These are phyloP conservation scores for Purpureocillium lavendulum DNA, from an alignment of 2,329 filamentous ascomycete species.

Conservation along the genomic window DNA sequence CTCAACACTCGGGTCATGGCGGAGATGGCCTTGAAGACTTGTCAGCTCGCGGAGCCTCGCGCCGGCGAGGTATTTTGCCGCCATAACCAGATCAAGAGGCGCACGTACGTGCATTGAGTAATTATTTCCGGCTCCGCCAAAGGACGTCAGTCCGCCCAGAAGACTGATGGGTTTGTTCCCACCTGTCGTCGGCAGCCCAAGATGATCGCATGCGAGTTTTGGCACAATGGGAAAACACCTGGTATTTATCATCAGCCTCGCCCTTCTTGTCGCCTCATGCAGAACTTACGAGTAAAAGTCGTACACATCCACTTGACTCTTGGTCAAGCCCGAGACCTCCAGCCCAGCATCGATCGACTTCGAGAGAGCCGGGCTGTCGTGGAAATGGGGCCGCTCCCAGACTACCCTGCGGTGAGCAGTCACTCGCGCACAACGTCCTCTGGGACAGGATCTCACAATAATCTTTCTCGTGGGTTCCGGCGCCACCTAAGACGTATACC, in stretches of 20 bases:
- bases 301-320: slow-evolving; percentile 47
- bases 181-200: slow-evolving; percentile 40
- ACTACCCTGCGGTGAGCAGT: slow-evolving; percentile 27
- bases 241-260: background rate
- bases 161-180: slow-evolving; percentile 47
- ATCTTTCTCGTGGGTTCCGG: slow-evolving; percentile 48
- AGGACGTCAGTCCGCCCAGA: slow-evolving; percentile 58
- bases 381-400: slow-evolving; percentile 52
- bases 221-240: slow-evolving; percentile 64
- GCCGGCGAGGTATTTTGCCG: background rate
- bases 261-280: background rate
- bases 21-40: slow-evolving; percentile 27
- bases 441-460: slow-evolving; percentile 32
- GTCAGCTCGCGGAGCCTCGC: background rate
- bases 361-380: slow-evolving; percentile 49
- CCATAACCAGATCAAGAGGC: too few species aligned
- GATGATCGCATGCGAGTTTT: slow-evolving; percentile 54
- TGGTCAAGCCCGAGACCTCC: slow-evolving; percentile 32
- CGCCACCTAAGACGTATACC: slow-evolving; percentile 57
- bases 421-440: background rate
- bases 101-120: slow-evolving; percentile 56
- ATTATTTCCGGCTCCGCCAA: slow-evolving; percentile 64
- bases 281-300: slow-evolving; percentile 52
- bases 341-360: slow-evolving; percentile 48
- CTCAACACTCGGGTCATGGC: slow-evolving; percentile 48